Conservation (phyloP, 176 grass and related monocot genomes). For the Luzula sylvatica region DNA sequence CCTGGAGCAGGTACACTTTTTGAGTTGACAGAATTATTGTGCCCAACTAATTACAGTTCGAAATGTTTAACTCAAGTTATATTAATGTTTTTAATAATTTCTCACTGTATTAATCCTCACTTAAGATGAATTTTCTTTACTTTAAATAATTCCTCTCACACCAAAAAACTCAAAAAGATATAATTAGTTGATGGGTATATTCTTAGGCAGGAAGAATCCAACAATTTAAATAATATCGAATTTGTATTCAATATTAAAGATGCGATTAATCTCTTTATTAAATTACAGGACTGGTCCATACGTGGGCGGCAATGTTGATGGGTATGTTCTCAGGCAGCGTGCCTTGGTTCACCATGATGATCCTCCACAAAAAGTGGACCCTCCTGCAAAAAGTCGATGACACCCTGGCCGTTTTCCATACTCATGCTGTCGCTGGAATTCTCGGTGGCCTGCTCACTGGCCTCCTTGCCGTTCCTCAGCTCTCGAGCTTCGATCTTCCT, state of each 20-base stretch:
- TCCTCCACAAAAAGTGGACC: constrained; percentile 64
- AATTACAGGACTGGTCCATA: constrained; percentile 47
- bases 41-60: too few relatives aligned
- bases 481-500: constrained; percentile 27
- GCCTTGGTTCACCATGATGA: constrained; percentile 88
- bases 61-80: too few relatives aligned
- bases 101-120: too few relatives aligned
- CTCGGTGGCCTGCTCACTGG: constrained; percentile 62
- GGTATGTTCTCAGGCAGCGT: constrained; percentile 56
- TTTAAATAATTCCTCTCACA: too few relatives aligned
- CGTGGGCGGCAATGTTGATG: constrained; percentile 55
- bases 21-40: background rate
- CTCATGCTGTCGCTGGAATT: constrained; percentile 60
- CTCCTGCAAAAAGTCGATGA: constrained; percentile 61
- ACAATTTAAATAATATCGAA: too few relatives aligned
- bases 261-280: background rate
- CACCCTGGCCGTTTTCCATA: constrained; percentile 65
- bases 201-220: too few relatives aligned
- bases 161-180: too few relatives aligned
- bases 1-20: constrained; percentile 49
- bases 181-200: too few relatives aligned
- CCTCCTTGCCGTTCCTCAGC: constrained; percentile 46
- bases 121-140: too few relatives aligned
- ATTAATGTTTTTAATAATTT: too few relatives aligned
- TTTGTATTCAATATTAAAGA: background rate